These are phyloP conservation scores for Kuraishia hungarica DNA, from an alignment of 805 yeast genomes.

Conservation along the genomic window DNA sequence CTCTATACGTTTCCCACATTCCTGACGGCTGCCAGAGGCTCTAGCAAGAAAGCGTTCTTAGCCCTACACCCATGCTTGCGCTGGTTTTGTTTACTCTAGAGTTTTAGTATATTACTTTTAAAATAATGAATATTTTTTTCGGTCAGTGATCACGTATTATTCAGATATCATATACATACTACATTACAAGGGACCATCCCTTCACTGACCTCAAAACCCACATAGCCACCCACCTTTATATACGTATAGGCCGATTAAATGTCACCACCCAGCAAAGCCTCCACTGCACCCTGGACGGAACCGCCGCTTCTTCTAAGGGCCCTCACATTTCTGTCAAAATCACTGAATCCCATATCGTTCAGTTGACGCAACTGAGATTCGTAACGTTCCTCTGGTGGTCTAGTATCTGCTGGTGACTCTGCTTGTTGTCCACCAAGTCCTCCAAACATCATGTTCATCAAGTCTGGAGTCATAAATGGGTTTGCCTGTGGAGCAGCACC, in stretches of 20 bases:
- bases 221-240: not conserved
- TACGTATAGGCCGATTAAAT: conserved; percentile 20
- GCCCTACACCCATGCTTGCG: no score
- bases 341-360: conserved; percentile 82
- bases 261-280: conserved; percentile 63
- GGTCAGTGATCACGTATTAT: not conserved
- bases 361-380: conserved; percentile 65
- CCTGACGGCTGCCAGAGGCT: no score
- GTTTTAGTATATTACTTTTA: not conserved
- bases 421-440: conserved; percentile 41
- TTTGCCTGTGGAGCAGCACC: conserved; percentile 17
- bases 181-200: not conserved
- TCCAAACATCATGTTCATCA: conserved; percentile 38
- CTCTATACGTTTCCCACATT: no score
- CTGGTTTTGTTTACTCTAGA: not conserved
- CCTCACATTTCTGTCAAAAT: conserved; percentile 83
- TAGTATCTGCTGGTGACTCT: conserved; percentile 51
- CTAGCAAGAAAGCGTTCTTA: no score
- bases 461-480: conserved; percentile 41
- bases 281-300: conserved; percentile 93
- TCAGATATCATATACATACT: not conserved
- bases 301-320: conserved; percentile 96
- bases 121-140: no score
- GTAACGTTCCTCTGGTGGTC: conserved; percentile 78
- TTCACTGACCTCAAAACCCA: not conserved